Evolutionary conservation across 768 basidiomycete genomes (phyloP).

Genomic region (Boletus patriciae): DNA sequence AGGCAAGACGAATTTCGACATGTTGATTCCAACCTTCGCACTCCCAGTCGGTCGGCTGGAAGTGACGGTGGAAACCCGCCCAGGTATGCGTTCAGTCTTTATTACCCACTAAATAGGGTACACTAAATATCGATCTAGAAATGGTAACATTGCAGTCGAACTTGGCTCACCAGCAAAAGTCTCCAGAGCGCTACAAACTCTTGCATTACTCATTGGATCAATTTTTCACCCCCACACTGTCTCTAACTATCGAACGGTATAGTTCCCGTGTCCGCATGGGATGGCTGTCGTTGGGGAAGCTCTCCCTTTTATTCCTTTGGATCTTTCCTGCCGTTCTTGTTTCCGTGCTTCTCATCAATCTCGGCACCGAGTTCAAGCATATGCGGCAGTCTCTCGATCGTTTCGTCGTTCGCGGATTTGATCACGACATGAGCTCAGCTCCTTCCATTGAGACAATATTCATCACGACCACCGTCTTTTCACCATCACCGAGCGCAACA

Average conservation of each 20-base stretch:
- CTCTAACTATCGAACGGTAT: slow-evolving; percentile 29
- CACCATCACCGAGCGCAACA: slow-evolving; percentile 8
- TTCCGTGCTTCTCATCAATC: slow-evolving; percentile 23
- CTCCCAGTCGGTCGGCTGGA: slow-evolving; percentile 68
- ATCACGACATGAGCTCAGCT: slow-evolving; percentile 3
- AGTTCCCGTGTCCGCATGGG: slow-evolving; percentile 7
- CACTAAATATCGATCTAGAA: slow-evolving; percentile 39
- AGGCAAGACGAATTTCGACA: slow-evolving; percentile 37
- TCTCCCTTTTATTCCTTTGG: slow-evolving; percentile 17
- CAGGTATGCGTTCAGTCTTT: slow-evolving; percentile 45
- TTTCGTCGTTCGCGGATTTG: slow-evolving; percentile 7
- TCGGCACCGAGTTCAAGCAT: slow-evolving; percentile 29
- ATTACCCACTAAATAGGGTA: not conserved
- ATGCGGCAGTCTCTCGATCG: slow-evolving; percentile 28
- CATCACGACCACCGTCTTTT: slow-evolving; percentile 30
- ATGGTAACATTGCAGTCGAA: slow-evolving; percentile 52
- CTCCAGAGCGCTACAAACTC: slow-evolving; percentile 45
- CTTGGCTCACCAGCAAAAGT: slow-evolving; percentile 49
- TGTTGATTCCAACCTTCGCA: slow-evolving; percentile 70
- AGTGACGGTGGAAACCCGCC: slow-evolving; percentile 52
- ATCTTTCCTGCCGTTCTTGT: slow-evolving; percentile 17
- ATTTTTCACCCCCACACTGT: slow-evolving; percentile 58
- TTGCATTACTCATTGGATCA: slow-evolving; percentile 57
- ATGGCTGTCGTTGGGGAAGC: slow-evolving; percentile 12
- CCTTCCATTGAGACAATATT: slow-evolving; percentile 27